phyloP scores from a whole-genome alignment of 108 stramenopile genomes.

The Fragilariopsis cylindrus region DNA sequence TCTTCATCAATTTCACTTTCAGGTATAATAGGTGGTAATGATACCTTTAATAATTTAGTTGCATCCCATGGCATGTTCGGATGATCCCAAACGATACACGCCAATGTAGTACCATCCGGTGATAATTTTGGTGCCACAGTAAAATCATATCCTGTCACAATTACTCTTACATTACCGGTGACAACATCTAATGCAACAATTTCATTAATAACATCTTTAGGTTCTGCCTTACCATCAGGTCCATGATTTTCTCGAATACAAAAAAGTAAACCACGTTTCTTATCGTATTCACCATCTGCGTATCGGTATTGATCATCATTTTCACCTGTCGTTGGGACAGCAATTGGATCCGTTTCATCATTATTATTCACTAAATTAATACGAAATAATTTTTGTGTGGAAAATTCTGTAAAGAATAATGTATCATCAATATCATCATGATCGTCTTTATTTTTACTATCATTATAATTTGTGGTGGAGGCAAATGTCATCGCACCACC shows the following conservation, averaged over 20 bases:
- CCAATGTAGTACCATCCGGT: slow-evolving; percentile 46
- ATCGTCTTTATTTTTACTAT: not conserved
- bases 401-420: slow-evolving; percentile 63
- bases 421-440: not conserved
- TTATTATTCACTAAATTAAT: not conserved
- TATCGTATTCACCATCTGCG: slow-evolving; percentile 50
- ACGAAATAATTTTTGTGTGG: slow-evolving; percentile 45
- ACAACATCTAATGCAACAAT: slow-evolving; percentile 42
- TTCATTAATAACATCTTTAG: slow-evolving; percentile 65
- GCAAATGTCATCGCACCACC: slow-evolving; percentile 63
- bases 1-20: not conserved
- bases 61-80: slow-evolving; percentile 67
- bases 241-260: slow-evolving; percentile 45
- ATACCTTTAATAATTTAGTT: not conserved
- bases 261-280: slow-evolving; percentile 19
- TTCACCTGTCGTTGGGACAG: slow-evolving; percentile 27
- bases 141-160: slow-evolving; percentile 75
- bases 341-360: slow-evolving; percentile 14
- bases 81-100: slow-evolving; percentile 79
- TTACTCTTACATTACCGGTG: slow-evolving; percentile 25
- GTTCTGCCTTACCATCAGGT: slow-evolving; percentile 14
- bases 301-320: slow-evolving; percentile 44
- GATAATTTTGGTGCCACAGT: slow-evolving; percentile 57
- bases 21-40: slow-evolving; percentile 21
- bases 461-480: not conserved